These are phyloP conservation scores for Cyclospora cayetanensis DNA, from an alignment of 169 alveolate species.

Conservation along the genomic window DNA sequence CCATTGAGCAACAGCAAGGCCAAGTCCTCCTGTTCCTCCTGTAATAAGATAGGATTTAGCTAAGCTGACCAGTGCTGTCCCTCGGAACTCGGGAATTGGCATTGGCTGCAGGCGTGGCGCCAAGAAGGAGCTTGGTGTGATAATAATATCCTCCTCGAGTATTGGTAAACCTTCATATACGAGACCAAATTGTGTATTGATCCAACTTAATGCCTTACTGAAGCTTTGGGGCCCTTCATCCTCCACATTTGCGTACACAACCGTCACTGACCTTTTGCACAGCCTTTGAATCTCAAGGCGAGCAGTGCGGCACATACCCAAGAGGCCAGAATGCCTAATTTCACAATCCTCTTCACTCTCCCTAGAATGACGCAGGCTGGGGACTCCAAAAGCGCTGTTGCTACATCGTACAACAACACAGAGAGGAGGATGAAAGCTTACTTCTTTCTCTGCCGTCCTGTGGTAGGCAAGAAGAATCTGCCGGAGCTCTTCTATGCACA, in stretches of 20 bases:
- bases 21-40: constrained; percentile 80
- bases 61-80: not conserved
- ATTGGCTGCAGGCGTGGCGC: constrained; percentile 26
- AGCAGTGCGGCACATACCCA: constrained; percentile 83
- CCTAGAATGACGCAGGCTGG: not conserved
- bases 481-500: constrained; percentile 31
- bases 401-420: not conserved
- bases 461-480: not conserved
- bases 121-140: not conserved
- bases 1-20: constrained; percentile 76
- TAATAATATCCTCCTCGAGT: constrained; percentile 13
- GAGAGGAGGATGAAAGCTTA: constrained; percentile 7
- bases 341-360: not conserved
- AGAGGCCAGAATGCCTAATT: constrained; percentile 73
- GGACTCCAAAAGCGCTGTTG: constrained; percentile 6
- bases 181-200: not conserved
- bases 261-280: not conserved
- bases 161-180: not conserved
- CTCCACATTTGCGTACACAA: constrained; percentile 28
- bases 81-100: not conserved
- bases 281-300: constrained; percentile 72
- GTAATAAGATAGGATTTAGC: constrained; percentile 58
- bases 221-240: not conserved
- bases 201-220: constrained; percentile 23
- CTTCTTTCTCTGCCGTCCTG: not conserved